Conservation (phyloP, 2,329 filamentous ascomycete species). For the Ceratocystiopsis minuta region DNA sequence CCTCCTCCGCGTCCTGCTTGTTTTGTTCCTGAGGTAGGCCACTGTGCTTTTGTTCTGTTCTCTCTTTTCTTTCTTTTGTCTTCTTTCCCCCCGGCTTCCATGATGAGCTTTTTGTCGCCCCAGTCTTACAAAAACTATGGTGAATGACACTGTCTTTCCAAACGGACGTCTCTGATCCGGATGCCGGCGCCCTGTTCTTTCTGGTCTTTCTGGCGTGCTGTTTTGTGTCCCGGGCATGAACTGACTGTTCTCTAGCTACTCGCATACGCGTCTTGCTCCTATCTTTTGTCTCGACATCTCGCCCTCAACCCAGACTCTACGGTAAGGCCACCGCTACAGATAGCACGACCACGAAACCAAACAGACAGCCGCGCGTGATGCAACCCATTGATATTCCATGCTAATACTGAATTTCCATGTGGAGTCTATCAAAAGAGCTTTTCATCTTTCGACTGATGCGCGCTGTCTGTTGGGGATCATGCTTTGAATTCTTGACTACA, state of each 20-base stretch:
- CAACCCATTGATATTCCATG: constrained; percentile 52
- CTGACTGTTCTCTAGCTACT: too few species aligned
- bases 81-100: constrained; percentile 8
- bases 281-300: background rate
- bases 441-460: constrained; percentile 71
- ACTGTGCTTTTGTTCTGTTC: background rate
- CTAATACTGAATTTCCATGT: constrained; percentile 56
- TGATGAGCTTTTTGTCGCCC: constrained; percentile 43
- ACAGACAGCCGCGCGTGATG: constrained; percentile 34
- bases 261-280: too few species aligned
- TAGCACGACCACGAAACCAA: background rate
- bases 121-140: constrained; percentile 36
- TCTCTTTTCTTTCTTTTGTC: background rate
- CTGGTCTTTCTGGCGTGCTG: too few species aligned
- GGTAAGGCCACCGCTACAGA: too few species aligned
- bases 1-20: background rate
- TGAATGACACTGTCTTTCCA: constrained; percentile 37
- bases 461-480: constrained; percentile 9
- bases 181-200: background rate
- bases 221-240: too few species aligned
- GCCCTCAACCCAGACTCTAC: background rate
- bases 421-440: constrained; percentile 50
- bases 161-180: constrained; percentile 27
- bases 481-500: too few species aligned
- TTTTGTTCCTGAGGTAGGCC: too few species aligned